These are phyloP conservation scores for Hypoxylon sp. DNA, from an alignment of 2,329 filamentous ascomycete genomes.

Conservation along the genomic window DNA sequence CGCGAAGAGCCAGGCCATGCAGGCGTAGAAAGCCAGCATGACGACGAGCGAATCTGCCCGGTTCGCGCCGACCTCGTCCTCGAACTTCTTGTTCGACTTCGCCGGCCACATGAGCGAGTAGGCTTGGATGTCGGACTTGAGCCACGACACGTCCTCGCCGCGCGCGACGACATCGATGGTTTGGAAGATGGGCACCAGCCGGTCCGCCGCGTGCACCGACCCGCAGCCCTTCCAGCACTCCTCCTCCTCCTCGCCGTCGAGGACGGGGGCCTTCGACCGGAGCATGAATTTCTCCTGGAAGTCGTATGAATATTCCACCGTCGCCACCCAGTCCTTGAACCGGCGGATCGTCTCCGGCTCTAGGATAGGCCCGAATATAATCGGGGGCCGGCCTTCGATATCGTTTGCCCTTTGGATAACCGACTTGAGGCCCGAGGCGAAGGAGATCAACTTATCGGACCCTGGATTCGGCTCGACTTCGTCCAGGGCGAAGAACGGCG, in stretches of 20 bases:
- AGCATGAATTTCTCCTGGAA: slow-evolving; percentile 18
- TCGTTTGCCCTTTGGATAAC: slow-evolving; percentile 8
- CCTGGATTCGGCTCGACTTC: slow-evolving; percentile 6
- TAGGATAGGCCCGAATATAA: neutral
- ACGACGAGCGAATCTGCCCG: slow-evolving; percentile 1
- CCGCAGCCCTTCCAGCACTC: slow-evolving; percentile 7
- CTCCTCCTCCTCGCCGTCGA: neutral
- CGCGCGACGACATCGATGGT: slow-evolving; percentile 8
- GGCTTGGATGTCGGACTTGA: slow-evolving; percentile 9
- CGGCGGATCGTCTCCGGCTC: neutral
- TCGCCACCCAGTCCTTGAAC: slow-evolving; percentile 13
- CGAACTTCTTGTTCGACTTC: slow-evolving; percentile 11
- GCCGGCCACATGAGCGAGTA: slow-evolving; percentile 30
- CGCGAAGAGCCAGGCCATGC: slow-evolving; percentile 1
- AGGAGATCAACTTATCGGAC: slow-evolving; percentile 16
- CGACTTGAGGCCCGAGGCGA: slow-evolving; percentile 17
- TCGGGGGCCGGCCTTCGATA: neutral
- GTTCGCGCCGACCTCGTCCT: slow-evolving; percentile 15
- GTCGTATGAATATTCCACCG: slow-evolving; percentile 14
- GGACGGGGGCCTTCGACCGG: neutral
- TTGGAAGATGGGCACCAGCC: slow-evolving; percentile 20
- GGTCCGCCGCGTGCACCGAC: slow-evolving; percentile 2
- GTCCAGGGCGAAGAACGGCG: slow-evolving; percentile 13
- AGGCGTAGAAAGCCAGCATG: slow-evolving; percentile 27
- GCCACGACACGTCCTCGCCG: slow-evolving; percentile 9